phyloP scores from a whole-genome alignment of 2,329 filamentous ascomycete genomes.

The Fusarium gaditjirri region DNA sequence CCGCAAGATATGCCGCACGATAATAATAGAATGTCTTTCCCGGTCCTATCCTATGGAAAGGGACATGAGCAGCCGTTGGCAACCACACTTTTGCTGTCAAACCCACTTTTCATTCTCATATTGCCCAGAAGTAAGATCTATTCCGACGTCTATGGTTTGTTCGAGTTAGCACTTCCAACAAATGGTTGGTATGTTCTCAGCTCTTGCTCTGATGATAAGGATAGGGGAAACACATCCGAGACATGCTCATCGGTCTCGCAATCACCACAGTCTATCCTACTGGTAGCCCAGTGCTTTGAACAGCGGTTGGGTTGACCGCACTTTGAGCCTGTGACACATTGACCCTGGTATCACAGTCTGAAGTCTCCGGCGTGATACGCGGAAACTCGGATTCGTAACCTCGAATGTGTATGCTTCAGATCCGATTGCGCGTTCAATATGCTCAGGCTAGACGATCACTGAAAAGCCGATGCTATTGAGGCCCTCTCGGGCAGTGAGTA shows the following conservation, averaged over 20 bases:
- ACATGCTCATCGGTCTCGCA: not conserved
- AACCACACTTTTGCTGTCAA: constrained; percentile 5
- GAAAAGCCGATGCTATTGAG: not conserved
- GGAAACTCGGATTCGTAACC: not conserved
- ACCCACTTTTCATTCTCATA: not conserved
- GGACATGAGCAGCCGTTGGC: not conserved
- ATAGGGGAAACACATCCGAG: not conserved
- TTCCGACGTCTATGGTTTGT: not conserved
- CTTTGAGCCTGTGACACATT: constrained; percentile 5
- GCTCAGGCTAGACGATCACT: not conserved
- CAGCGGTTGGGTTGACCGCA: not conserved
- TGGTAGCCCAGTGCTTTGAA: not conserved
- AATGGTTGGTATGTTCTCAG: not conserved
- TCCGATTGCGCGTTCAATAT: not conserved
- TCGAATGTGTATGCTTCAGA: not conserved
- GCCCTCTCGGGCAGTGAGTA: not conserved
- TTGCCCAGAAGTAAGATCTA: not conserved
- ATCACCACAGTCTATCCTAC: too few relatives aligned
- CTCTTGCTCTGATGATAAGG: not conserved
- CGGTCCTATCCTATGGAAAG: constrained; percentile 3
- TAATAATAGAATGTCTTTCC: constrained; percentile 38
- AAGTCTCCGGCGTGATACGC: constrained; percentile 16
- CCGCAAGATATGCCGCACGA: constrained; percentile 28
- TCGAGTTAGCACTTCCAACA: not conserved
- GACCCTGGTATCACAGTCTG: constrained; percentile 10